Evolutionary conservation across 257 asterid species (phyloP).

Genomic region (Catharanthus roseus): DNA sequence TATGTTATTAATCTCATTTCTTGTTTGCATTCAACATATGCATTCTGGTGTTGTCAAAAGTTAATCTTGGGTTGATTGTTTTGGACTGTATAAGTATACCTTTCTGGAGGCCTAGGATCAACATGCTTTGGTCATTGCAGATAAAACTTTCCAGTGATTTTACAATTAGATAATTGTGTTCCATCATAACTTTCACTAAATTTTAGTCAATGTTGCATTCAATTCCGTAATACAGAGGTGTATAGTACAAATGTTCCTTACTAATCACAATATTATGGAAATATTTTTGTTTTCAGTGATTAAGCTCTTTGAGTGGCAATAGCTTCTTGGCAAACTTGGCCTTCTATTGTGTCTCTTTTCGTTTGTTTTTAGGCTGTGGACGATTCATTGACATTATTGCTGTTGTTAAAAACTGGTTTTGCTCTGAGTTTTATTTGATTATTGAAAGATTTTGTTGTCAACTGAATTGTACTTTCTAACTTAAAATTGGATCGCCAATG

Average conservation of each 20-base stretch:
- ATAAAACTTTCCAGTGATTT: background rate
- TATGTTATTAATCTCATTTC: no score
- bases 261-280: no score
- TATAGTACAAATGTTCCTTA: slow-evolving; percentile 66
- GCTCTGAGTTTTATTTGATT: background rate
- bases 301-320: background rate
- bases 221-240: slow-evolving; percentile 57
- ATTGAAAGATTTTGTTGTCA: background rate
- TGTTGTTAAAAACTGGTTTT: background rate
- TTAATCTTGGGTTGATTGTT: background rate
- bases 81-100: background rate
- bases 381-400: background rate
- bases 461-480: background rate
- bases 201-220: background rate
- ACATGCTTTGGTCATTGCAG: background rate
- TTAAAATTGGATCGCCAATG: background rate
- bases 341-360: background rate
- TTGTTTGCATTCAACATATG: background rate
- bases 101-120: background rate
- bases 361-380: background rate
- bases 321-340: background rate
- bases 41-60: background rate
- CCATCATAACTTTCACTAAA: background rate
- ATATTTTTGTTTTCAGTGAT: background rate
- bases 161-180: slow-evolving; percentile 1